Base-by-base conservation (phyloP, 495 filamentous ascomycete species). In the Ramalina peruviana region DNA sequence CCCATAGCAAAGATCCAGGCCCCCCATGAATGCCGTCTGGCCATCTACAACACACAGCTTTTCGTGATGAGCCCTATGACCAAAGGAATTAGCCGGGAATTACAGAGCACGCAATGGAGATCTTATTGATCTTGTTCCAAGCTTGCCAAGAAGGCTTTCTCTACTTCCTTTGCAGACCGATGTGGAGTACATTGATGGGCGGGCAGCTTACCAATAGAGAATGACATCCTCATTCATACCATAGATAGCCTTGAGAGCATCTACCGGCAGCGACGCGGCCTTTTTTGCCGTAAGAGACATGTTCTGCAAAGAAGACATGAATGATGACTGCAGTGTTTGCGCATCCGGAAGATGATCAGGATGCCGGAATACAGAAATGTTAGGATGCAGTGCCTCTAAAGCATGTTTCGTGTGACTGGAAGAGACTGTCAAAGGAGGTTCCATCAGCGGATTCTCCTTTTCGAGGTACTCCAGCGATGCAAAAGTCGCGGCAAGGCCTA, bases 301-400 rank as follows among this genome's bases (percentile, higher is more conserved):
- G 49, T 77, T 71, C 53, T 75, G 67, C 25, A 81, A 58, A 17
- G 74, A 72, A 5, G 61, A 58, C 5, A 69, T 56, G 48, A 81
- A 71, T 5, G 67, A 69, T 6, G 72, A 71, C 15, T 65, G 58
- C 38, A 82, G 50, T 25, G 68, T 70, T 33, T 85, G 71, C 27
- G 79, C 79, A 58, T 84, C 83, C 0, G 86, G 86, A 3, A 83
- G 62, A 65, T 97, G 90, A 56, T 97, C 90, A 4, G 90, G 90
- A 59, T 97, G 87, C 26, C 90, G 73, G 64, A 95, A 94, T 3
- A 97, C 88, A 17, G 78, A 74, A 59, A 97, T 95, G 58, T 95
- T 97, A 0, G 79, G 76, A 56, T 94, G 88, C 3, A 88, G 68
- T 4, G 68, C 72, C 57, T 94, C 86, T 19, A 97, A 68, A 15